Percentiles rank a stretch among this genome's conserved stretches.
Evolutionary conservation across 1,139 yeast genomes (phyloP).

Genomic region (Wickerhamomyces sp.): DNA sequence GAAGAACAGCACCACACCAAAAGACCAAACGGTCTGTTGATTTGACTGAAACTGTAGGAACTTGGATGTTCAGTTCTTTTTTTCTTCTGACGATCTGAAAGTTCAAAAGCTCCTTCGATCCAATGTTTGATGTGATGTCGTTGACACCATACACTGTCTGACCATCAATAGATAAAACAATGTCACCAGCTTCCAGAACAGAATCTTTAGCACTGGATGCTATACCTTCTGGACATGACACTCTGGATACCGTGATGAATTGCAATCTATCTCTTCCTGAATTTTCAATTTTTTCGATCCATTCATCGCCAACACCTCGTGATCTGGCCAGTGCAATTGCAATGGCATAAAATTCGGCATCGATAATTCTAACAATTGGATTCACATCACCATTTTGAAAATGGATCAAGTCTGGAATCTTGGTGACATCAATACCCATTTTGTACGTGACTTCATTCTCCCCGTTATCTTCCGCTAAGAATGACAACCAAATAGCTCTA

Average conservation of each 20-base stretch:
- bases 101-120: conserved; percentile 33
- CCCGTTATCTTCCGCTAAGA: conserved; percentile 64
- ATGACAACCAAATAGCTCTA: conserved; percentile 80
- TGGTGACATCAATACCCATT: conserved; percentile 75
- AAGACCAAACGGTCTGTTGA: conserved; percentile 63
- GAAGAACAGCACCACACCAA: conserved; percentile 79
- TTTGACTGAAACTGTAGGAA: conserved; percentile 52
- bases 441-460: conserved; percentile 58
- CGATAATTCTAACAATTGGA: conserved; percentile 63
- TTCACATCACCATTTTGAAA: conserved; percentile 44
- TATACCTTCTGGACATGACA: conserved; percentile 43
- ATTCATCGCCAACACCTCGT: conserved; percentile 78
- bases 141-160: conserved; percentile 58
- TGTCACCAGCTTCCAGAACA: conserved; percentile 59
- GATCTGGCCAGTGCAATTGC: conserved; percentile 75
- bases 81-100: conserved; percentile 66
- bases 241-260: conserved; percentile 66
- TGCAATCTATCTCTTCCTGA: conserved; percentile 59
- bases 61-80: conserved; percentile 47
- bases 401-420: conserved; percentile 52
- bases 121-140: conserved; percentile 40
- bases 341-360: conserved; percentile 69
- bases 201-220: conserved; percentile 21
- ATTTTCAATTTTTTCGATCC: conserved; percentile 69
- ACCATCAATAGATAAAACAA: conserved; percentile 65